Percentiles rank a stretch among this genome's conserved stretches.
Evolutionary conservation across 768 basidiomycete species (phyloP).

Genomic region (Trametes meyenii): DNA sequence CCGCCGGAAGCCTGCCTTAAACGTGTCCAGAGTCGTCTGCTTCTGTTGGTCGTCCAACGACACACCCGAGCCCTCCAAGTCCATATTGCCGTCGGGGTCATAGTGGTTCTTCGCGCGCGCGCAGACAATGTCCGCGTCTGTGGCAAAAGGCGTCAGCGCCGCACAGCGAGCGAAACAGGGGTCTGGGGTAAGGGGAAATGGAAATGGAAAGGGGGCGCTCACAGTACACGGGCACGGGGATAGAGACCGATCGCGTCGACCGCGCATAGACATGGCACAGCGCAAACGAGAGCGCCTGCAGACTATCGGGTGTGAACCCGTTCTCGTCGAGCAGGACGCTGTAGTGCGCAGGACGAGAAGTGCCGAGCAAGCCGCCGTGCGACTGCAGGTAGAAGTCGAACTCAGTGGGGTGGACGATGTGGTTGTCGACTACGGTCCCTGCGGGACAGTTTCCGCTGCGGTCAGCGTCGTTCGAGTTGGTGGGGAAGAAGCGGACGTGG

Average conservation of each 20-base stretch:
- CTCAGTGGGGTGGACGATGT: slow-evolving; percentile 69
- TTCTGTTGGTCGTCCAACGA: too few relatives aligned
- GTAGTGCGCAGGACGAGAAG: slow-evolving; percentile 69
- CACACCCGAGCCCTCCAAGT: slow-evolving; percentile 47
- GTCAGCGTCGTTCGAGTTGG: slow-evolving; percentile 49
- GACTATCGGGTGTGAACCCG: slow-evolving; percentile 64
- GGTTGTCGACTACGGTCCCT: slow-evolving; percentile 76
- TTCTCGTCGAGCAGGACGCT: slow-evolving; percentile 57
- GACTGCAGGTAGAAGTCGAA: slow-evolving; percentile 81
- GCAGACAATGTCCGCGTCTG: slow-evolving; percentile 80
- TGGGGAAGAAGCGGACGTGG: slow-evolving; percentile 67
- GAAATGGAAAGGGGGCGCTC: slow-evolving; percentile 29
- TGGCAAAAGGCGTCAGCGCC: background rate
- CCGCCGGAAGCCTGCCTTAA: too few relatives aligned
- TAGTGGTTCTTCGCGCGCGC: slow-evolving; percentile 82
- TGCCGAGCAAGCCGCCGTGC: slow-evolving; percentile 78
- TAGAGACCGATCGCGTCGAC: slow-evolving; percentile 79
- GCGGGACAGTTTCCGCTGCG: slow-evolving; percentile 74
- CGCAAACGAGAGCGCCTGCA: slow-evolving; percentile 74
- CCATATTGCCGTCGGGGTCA: slow-evolving; percentile 57
- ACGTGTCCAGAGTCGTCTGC: too few relatives aligned
- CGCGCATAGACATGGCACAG: slow-evolving; percentile 83
- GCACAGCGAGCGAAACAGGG: background rate
- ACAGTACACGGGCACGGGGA: slow-evolving; percentile 85
- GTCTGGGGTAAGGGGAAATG: background rate